These are phyloP conservation scores for Talaromyces sp. DNA, from an alignment of 2,329 filamentous ascomycete species.

Conservation along the genomic window DNA sequence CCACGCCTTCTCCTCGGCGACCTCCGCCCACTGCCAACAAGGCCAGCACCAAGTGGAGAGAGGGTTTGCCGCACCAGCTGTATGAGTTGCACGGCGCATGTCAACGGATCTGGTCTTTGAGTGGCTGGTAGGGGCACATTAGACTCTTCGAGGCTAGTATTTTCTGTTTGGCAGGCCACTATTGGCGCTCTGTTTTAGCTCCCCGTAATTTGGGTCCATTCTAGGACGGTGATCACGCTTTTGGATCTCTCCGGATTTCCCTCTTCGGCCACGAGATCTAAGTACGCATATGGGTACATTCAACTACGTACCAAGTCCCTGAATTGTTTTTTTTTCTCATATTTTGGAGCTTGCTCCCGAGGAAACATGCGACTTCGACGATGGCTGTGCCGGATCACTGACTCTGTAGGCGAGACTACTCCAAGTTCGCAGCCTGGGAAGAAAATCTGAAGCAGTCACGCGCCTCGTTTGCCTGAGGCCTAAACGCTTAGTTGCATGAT, in stretches of 20 bases:
- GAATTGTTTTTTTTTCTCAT: not conserved
- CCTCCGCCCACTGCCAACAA: slow-evolving; percentile 5
- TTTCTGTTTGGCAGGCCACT: not conserved
- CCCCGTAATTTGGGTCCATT: not conserved
- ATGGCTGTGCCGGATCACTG: not conserved
- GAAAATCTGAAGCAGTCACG: slow-evolving; percentile 10
- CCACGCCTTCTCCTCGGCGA: slow-evolving; percentile 15
- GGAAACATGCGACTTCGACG: not conserved
- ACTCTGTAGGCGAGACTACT: not conserved
- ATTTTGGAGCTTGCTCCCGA: not conserved
- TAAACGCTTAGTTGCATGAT: slow-evolving; percentile 17
- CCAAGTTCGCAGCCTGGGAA: not conserved
- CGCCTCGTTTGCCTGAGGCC: slow-evolving; percentile 15
- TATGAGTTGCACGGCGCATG: slow-evolving; percentile 5
- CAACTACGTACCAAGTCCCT: not conserved
- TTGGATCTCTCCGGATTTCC: slow-evolving; percentile 15
- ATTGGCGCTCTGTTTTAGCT: not conserved
- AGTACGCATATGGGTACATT: not conserved
- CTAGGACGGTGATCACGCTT: not conserved
- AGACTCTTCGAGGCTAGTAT: not conserved
- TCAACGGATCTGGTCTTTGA: slow-evolving; percentile 11
- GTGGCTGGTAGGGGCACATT: slow-evolving; percentile 10
- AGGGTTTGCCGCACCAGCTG: not conserved
- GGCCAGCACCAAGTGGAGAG: not conserved
- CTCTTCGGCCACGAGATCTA: slow-evolving; percentile 6